phyloP scores from a whole-genome alignment of 2,329 filamentous ascomycete genomes.

The Epichloe festucae region DNA sequence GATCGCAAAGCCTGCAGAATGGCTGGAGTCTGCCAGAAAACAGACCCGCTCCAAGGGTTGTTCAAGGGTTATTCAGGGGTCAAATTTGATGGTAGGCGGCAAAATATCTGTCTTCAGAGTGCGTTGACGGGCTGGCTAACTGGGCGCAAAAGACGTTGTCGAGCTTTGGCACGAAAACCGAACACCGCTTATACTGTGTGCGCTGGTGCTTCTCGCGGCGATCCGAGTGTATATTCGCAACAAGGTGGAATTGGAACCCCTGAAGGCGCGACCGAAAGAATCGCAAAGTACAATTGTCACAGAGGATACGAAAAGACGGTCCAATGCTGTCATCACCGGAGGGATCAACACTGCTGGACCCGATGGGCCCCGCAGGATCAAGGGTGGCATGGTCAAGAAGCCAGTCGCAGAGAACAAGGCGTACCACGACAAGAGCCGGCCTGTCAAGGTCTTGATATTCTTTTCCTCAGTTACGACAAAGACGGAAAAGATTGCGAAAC shows the following conservation, averaged over 20 bases:
- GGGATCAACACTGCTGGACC: constrained; percentile 19
- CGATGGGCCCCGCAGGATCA: constrained; percentile 36
- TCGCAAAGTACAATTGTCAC: constrained; percentile 14
- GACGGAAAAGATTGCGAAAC: constrained; percentile 60
- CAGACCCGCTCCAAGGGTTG: neutral
- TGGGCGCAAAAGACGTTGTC: constrained; percentile 19
- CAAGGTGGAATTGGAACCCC: constrained; percentile 19
- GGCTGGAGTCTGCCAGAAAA: constrained; percentile 2
- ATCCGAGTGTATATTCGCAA: constrained; percentile 30
- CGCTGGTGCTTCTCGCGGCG: constrained; percentile 24
- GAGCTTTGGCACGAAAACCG: constrained; percentile 35
- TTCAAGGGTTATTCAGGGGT: neutral
- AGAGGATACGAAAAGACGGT: neutral
- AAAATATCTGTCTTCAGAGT: neutral
- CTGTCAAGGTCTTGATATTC: constrained; percentile 67
- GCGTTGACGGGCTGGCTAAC: neutral
- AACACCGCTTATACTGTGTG: constrained; percentile 28
- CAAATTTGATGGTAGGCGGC: constrained; percentile 5
- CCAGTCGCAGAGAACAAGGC: constrained; percentile 14
- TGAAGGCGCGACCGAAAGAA: constrained; percentile 24
- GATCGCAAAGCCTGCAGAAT: neutral
- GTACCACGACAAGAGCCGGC: constrained; percentile 22
- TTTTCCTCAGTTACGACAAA: constrained; percentile 80
- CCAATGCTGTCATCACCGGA: neutral
- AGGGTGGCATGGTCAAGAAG: constrained; percentile 27